Base-by-base conservation (phyloP, 257 asterid genomes). In the Ajuga chamaepitys region DNA sequence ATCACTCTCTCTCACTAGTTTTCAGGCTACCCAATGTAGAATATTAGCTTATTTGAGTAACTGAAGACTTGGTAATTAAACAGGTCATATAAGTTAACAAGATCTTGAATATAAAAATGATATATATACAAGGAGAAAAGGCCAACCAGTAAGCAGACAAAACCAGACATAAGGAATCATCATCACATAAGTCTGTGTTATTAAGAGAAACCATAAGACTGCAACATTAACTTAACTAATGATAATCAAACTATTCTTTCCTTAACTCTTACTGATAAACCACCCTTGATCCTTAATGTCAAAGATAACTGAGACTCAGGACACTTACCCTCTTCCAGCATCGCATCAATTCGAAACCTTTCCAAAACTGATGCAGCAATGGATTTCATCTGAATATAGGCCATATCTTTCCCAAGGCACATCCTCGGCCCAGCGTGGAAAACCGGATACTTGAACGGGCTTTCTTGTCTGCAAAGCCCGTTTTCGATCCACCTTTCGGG, bases 401-500 rank as follows among this genome's bases (percentile, higher is more conserved):
- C 97, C 99, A 93, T 81, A 6, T 93, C 99, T 63, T 89, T 93
- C 59, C 96, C 96, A 0, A 93, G 80, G 64, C 97, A 93, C 82
- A 80, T 81, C 75, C 99, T 80, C 62, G 94, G 96, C 17, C 99
- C 99, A 0, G 80, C 99, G 30, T 89, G 96, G 67, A 93, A 93
- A 2, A 87, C 81, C 10, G 97, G 95, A 63, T 70, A 89, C 75
- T 81, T 79, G 30, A 81, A 87, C 16, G 92, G 81, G 61, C 45
- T 89, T 47, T 86, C 96, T 32, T 78, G 86, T 35, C 57, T 86
- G 20, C 76, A 93, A 35, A 76, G 58, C 34, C 97, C 97, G 25
- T 83, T 76, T 21, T 93, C 97, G 2, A 89, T 71, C 99, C 97
- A 93, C 71, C 99, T 85, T 38, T 93, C 96, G 2, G 99, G 99